Base-by-base conservation (phyloP, 805 yeast species). In the Wickerhamomyces chaumierensis region DNA sequence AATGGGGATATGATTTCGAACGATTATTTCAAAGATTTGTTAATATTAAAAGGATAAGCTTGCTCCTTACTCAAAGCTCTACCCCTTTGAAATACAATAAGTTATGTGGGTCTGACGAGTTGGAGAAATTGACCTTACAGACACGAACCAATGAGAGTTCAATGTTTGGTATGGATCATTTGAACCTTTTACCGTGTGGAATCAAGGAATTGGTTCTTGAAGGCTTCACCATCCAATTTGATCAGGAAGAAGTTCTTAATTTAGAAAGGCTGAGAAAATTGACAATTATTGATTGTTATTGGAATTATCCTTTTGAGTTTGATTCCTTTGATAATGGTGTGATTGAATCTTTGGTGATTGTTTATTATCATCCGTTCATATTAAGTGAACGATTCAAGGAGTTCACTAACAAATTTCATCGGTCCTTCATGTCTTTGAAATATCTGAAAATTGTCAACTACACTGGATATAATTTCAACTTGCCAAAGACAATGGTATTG, bases 221-320 rank as follows among this genome's bases (percentile, higher is more conserved):
- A 36, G 60, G 66, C 16, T 73, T 56, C 36, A 61, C 52, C 55
- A 66, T 59, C 51, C 73, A 56, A 50, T 62, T 55, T 56, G 73
- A 71, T 52, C 56, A 42, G 18, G 51, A 52, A 3, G 58, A 57
- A 19, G 12, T 42, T 2, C 48, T 46, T 7, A 48, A 43, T 2
- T 37, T 48, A 11, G 43, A 50, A 2, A 47, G 47, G 66, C 21
- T 46, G 11, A 45, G 47, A 5, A 46, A 44, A 2, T 45, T 71
- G 19, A 44, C 49, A 3, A 45, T 74, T 4, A 44, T 50, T 13
- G 61, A 73, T 43, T 74, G 80, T 51, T 64, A 68, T 2, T 74
- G 80, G 79, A 70, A 69, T 42, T 74, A 71, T 43, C 80, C 80
- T 1, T 73, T 73, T 47, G 58, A 63, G 16, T 49, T 72, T 34